Evolutionary conservation across 169 alveolate genomes (phyloP).

Genomic region (Cystoisospora suis): DNA sequence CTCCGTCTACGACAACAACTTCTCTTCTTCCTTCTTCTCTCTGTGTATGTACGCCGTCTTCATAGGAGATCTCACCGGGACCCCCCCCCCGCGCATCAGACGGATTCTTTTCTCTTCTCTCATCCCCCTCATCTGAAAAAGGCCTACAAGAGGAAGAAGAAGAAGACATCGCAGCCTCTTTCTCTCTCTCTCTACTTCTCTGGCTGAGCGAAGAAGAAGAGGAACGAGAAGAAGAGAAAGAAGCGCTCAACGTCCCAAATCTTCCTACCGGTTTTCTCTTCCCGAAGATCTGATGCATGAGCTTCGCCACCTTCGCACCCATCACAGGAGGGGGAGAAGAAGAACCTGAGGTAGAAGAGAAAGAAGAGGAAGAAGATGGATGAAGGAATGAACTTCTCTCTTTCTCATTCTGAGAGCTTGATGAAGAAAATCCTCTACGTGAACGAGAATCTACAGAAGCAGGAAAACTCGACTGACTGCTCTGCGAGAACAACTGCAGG

Average conservation of each 20-base stretch:
- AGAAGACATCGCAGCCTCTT: too few relatives aligned
- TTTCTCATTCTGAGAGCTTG: background rate
- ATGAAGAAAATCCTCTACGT: too few relatives aligned
- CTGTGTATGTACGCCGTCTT: background rate
- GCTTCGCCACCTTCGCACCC: slow-evolving; percentile 29
- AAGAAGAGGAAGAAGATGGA: background rate
- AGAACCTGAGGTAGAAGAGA: background rate
- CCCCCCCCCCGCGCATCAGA: background rate
- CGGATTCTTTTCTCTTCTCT: background rate
- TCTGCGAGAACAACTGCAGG: too few relatives aligned
- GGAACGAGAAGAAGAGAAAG: background rate
- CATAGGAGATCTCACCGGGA: background rate
- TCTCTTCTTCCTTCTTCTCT: slow-evolving; percentile 38
- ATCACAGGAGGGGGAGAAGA: too few relatives aligned
- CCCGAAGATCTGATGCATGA: slow-evolving; percentile 51
- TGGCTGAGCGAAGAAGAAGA: background rate
- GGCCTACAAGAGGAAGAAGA: too few relatives aligned
- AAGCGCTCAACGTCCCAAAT: slow-evolving; percentile 8
- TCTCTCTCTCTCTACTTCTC: too few relatives aligned
- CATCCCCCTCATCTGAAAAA: background rate
- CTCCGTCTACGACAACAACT: background rate
- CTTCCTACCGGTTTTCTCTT: slow-evolving; percentile 45
- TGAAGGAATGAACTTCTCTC: background rate
- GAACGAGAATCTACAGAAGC: too few relatives aligned
- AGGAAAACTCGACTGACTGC: too few relatives aligned